Base-by-base conservation (phyloP, 371 early-diverging fungal genomes). In the Mortierella sp. region DNA sequence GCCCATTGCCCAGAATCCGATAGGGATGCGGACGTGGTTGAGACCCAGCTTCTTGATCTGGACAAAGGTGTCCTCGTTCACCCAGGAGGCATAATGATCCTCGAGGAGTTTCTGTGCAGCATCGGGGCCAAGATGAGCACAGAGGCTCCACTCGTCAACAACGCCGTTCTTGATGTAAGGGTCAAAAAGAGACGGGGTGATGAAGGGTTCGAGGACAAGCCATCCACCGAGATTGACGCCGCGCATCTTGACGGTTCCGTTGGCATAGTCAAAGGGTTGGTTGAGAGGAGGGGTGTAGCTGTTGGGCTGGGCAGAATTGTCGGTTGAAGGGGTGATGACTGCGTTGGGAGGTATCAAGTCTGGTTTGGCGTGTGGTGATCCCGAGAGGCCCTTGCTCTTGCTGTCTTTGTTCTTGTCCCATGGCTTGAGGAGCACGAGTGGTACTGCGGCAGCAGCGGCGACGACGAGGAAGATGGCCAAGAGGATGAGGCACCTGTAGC, bases 221-320 rank as follows among this genome's bases (percentile, higher is more conserved):
- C 93, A 92, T 34, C 93, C 93, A 71, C 94, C 93, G 19, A 93
- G 78, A 54, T 93, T 93, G n/a, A 91, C 91, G 6, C 94, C 94
- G 37, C 92, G 90, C 40, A 90, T 90, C 69, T 88, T 88, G 37
- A 75, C 51, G 19, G 50, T 76, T 0, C 76, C 82, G 10, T 59
- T 72, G 13, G 69, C 69, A 61, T 83, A 88, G 51, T 83, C 82
- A 69, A 89, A 86, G 51, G 81, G 71, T 48, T 86, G 69, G 67
- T 80, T 71, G 40, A 89, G 69, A 1, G 82, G 69, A 44, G 83
- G 82, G 0, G 78, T 79, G 55, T 82, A 77, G 21, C 70, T 43
- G 61, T 87, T 87, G 43, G 72, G 64, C 28, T 72, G 61, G 0
- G 79, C 86, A 43, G 77, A 69, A 64, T 83, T 55, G 50, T 79